Conservation (phyloP, 352 stramenopile species). For the Globisporangium middletonii region DNA sequence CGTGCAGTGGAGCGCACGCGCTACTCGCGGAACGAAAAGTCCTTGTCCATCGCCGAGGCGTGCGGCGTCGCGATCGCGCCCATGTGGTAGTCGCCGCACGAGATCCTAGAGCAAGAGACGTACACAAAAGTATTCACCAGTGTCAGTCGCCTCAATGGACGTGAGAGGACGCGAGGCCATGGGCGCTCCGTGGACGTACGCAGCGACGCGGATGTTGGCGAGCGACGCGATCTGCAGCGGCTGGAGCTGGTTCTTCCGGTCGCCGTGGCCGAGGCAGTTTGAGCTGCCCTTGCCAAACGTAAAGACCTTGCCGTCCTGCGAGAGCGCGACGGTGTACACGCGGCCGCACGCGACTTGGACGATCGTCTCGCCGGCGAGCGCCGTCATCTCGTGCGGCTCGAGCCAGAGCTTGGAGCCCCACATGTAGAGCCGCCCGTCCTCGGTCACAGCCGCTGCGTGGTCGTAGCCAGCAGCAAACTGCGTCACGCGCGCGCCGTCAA, state of each 20-base stretch:
- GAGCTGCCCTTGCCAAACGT: constrained; percentile 86
- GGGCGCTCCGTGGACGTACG: constrained; percentile 21
- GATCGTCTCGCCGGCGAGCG: constrained; percentile 62
- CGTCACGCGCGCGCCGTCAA: constrained; percentile 55
- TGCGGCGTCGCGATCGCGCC: constrained; percentile 73
- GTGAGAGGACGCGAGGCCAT: background rate
- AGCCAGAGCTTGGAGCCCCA: constrained; percentile 90
- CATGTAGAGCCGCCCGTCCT: constrained; percentile 73
- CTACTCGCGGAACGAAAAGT: constrained; percentile 76
- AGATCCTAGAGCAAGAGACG: constrained; percentile 29
- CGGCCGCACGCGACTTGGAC: constrained; percentile 81
- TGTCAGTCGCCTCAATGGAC: background rate
- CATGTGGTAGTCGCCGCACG: constrained; percentile 86
- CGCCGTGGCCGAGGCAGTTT: constrained; percentile 85
- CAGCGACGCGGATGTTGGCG: constrained; percentile 47
- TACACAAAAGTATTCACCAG: background rate
- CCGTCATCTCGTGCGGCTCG: constrained; percentile 88
- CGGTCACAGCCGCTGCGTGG: constrained; percentile 85
- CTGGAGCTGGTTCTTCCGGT: constrained; percentile 87
- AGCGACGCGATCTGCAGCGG: constrained; percentile 71
- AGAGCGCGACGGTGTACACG: constrained; percentile 79
- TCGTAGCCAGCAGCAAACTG: constrained; percentile 92
- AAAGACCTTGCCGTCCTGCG: constrained; percentile 68
- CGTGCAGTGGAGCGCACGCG: background rate
- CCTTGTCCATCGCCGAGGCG: constrained; percentile 61